Evolutionary conservation across 371 early-diverging fungal genomes (phyloP), one percentile per base, ranked within the genome.

Genomic region (Syncephalis fuscata): DNA sequence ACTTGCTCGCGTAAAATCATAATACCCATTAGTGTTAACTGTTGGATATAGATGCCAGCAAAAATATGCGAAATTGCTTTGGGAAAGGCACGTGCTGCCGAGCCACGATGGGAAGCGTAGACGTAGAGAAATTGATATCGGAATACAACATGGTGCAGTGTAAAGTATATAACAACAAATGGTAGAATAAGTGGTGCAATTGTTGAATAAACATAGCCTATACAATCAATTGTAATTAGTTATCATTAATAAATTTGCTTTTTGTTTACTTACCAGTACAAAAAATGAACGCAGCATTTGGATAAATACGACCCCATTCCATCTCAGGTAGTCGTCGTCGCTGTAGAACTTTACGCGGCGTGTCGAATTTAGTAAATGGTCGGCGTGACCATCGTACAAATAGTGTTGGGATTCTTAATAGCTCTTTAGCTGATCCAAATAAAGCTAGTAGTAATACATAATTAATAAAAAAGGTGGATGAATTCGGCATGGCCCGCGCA

Each of bases 381-480:
- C 41, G 32, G 11, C 32, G 32, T 32, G 39, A n/a, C 14, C 37
- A 41, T 8, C 48, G 40, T 16, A 39, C 40, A 16, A 50, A 52
- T 40, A 83, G 60, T 1, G 76, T 74, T 0, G 64, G 74, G 1
- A 76, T 46, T 54, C 82, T 83, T 24, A 84, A 53, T 17, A 91
- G 59, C 45, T 78, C 76, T 44, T 68, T 66, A 14, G 77, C 68
- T 0, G 87, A 74, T 17, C 76, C 74, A 0, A 72, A 68, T 10
- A 80, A 62, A 1, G 78, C 67, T 43, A 73, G 76, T 40, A 90
- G 68, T 64, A 87, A 62, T 2, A 83, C 71, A 59, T 81, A 88
- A 11, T 77, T 81, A 45, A 85, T 74, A 51, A 82, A 88, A 65
- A 83, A 85, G 44, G 74, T 76, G 14, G 79, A 74, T 15, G 73